Conservation (phyloP, 2,329 filamentous ascomycete species). For the Sporothrix mexicana region DNA sequence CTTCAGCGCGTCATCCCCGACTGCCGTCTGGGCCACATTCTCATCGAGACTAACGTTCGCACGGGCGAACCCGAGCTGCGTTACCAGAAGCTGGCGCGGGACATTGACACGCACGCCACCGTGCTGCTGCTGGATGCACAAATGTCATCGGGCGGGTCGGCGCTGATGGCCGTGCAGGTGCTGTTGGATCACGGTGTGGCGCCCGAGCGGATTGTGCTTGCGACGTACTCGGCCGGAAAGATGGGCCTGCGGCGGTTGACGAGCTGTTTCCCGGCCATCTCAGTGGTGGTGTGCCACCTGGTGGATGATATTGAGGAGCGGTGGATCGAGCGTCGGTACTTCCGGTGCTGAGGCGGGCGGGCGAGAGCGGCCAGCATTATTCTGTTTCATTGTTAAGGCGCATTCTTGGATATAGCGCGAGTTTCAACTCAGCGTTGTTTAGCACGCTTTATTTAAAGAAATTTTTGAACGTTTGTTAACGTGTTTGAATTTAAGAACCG, state of each 20-base stretch:
- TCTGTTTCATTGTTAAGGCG: background rate
- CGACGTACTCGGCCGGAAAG: slow-evolving; percentile 87
- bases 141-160: slow-evolving; percentile 86
- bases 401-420: slow-evolving; percentile 17
- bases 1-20: slow-evolving; percentile 91
- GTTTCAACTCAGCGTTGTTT: background rate
- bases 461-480: background rate
- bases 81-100: slow-evolving; percentile 78
- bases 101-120: slow-evolving; percentile 71
- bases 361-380: background rate
- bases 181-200: slow-evolving; percentile 90
- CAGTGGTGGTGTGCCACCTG: slow-evolving; percentile 82
- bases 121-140: slow-evolving; percentile 91
- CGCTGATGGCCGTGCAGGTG: slow-evolving; percentile 95
- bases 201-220: slow-evolving; percentile 85
- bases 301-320: slow-evolving; percentile 81
- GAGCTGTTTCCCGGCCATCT: slow-evolving; percentile 85
- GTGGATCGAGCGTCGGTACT: slow-evolving; percentile 90
- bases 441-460: too few relatives aligned
- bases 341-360: slow-evolving; percentile 69
- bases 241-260: slow-evolving; percentile 84
- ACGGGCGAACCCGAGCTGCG: slow-evolving; percentile 93
- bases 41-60: slow-evolving; percentile 86
- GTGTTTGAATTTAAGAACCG: background rate
- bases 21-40: slow-evolving; percentile 82